Evolutionary conservation across 306 rosid species (phyloP).

Genomic region (Dryas alaskensis): DNA sequence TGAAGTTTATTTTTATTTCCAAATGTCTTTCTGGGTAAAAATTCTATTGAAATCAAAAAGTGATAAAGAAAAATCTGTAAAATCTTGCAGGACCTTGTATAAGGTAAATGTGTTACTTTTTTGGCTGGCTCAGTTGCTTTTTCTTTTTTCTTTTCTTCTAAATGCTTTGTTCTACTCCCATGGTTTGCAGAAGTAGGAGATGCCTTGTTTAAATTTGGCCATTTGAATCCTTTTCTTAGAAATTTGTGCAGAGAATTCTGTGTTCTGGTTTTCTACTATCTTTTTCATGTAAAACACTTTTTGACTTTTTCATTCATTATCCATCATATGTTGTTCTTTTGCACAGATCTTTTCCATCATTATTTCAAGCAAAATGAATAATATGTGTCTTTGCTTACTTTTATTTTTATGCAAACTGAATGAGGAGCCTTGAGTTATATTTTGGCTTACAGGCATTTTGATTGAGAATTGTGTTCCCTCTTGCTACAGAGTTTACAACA

Average conservation of each 20-base stretch:
- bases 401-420: conserved; percentile 4
- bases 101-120: conserved; percentile 13
- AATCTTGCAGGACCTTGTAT: not conserved
- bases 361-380: not conserved
- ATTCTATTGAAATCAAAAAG: not conserved
- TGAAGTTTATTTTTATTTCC: not conserved
- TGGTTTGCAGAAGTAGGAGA: conserved; percentile 7
- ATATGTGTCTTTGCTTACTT: not conserved
- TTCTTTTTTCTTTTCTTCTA: conserved; percentile 7
- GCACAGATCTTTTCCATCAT: not conserved
- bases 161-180: not conserved
- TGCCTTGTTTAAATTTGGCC: conserved; percentile 14
- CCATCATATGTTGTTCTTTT: not conserved
- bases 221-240: conserved; percentile 12
- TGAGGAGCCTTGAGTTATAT: not conserved
- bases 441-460: conserved; percentile 3
- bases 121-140: conserved; percentile 10
- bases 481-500: not conserved
- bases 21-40: not conserved
- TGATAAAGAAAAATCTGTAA: not conserved
- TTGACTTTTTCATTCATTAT: not conserved
- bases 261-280: conserved; percentile 2
- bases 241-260: not conserved
- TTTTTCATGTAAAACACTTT: not conserved
- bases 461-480: not conserved